These are phyloP conservation scores for Trypanosoma congolense DNA, from an alignment of 208 protist genomes.

Conservation along the genomic window DNA sequence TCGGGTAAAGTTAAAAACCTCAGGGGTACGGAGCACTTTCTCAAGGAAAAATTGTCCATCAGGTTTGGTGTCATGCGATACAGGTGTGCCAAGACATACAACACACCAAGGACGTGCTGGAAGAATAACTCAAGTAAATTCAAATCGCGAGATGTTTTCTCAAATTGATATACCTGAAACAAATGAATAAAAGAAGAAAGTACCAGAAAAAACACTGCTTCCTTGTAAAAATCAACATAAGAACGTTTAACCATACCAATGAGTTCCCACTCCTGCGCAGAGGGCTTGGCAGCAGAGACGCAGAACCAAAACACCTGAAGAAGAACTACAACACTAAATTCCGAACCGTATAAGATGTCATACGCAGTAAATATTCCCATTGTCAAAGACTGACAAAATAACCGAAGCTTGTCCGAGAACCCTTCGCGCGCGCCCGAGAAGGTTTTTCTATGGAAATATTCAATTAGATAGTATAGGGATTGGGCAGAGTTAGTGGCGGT, in stretches of 20 bases:
- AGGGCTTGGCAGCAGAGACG: conserved; percentile 35
- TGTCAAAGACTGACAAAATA: conserved; percentile 35
- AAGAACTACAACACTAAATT: conserved; percentile 50
- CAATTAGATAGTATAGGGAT: conserved; percentile 39
- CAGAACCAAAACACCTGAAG: conserved; percentile 58
- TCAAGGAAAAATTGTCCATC: conserved; percentile 70
- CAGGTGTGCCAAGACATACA: conserved; percentile 70
- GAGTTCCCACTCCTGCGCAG: conserved; percentile 33
- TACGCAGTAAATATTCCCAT: conserved; percentile 59
- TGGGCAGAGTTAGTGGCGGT: conserved; percentile 62
- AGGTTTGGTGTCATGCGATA: conserved; percentile 73
- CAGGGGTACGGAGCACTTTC: conserved; percentile 63
- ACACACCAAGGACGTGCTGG: conserved; percentile 39
- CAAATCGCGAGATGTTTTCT: neutral
- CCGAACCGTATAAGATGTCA: conserved; percentile 53
- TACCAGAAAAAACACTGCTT: conserved; percentile 38
- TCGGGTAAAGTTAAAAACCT: conserved; percentile 31
- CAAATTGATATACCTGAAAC: conserved; percentile 8
- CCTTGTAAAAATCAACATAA: conserved; percentile 59
- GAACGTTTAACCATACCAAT: conserved; percentile 33
- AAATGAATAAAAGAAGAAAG: conserved; percentile 24
- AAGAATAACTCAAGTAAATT: conserved; percentile 36
- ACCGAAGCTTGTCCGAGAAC: conserved; percentile 16
- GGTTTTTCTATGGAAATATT: neutral
- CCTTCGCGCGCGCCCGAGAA: neutral